Conservation (phyloP, 1,139 yeast species). For the Candida anutae region DNA sequence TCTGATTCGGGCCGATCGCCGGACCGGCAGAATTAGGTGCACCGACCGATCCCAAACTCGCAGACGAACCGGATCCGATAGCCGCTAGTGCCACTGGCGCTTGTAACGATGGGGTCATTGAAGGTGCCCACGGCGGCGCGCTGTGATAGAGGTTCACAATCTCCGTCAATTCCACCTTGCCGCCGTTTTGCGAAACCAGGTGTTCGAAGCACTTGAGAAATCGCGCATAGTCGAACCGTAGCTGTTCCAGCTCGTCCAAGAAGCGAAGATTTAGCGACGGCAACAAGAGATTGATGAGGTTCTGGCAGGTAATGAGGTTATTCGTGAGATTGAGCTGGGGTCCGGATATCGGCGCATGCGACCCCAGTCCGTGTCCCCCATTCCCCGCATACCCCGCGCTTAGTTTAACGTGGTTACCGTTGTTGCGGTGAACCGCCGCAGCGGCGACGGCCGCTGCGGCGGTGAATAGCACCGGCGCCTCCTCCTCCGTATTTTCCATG, state of each 20-base stretch:
- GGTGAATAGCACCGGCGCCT: conserved; percentile 11
- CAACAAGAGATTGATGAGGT: conserved; percentile 30
- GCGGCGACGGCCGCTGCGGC: conserved; percentile 7
- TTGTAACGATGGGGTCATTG: neutral
- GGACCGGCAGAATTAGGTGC: no score
- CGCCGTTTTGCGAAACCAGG: neutral
- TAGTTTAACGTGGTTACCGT: no score
- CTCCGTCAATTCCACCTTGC: neutral
- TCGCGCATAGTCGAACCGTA: conserved; percentile 27
- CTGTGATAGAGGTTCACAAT: neutral
- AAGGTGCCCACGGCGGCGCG: neutral
- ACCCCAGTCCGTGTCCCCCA: neutral
- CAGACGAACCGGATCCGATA: neutral
- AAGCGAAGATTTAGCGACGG: conserved; percentile 40
- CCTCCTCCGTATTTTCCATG: no score
- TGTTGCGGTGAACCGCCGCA: no score
- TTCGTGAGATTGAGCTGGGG: conserved; percentile 6
- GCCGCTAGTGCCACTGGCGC: neutral
- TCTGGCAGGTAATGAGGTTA: conserved; percentile 13
- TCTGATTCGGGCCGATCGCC: no score
- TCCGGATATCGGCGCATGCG: conserved; percentile 2
- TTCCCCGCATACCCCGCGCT: neutral
- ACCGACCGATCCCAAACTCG: neutral
- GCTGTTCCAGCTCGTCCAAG: conserved; percentile 21
- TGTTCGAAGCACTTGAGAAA: conserved; percentile 16